Conservation (phyloP, 2,329 filamentous ascomycete genomes). For the Dactylellina haptotyla region DNA sequence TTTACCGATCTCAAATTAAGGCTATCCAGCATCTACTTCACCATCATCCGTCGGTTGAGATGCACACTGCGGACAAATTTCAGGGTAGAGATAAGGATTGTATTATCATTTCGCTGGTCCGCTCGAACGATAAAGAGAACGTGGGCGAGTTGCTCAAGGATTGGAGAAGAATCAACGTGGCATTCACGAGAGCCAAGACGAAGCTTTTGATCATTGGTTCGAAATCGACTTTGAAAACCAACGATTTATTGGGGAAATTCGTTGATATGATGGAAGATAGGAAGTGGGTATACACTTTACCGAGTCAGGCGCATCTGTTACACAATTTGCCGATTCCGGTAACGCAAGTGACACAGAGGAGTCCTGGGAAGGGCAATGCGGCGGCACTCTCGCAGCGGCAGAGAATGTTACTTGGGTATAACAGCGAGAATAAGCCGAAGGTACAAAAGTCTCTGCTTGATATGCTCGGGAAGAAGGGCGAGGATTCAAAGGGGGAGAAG, state of each 20-base stretch:
- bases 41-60: slow-evolving; percentile 75
- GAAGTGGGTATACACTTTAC: slow-evolving; percentile 82
- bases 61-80: slow-evolving; percentile 97
- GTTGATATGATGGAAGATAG: slow-evolving; percentile 79
- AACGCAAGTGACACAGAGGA: slow-evolving; percentile 65
- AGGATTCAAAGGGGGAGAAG: too few species aligned
- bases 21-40: slow-evolving; percentile 78
- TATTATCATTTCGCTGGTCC: slow-evolving; percentile 84
- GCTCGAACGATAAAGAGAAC: slow-evolving; percentile 80
- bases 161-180: slow-evolving; percentile 93
- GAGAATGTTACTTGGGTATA: slow-evolving; percentile 56
- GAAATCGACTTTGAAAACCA: slow-evolving; percentile 74
- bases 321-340: slow-evolving; percentile 65
- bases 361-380: slow-evolving; percentile 51
- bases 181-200: slow-evolving; percentile 89
- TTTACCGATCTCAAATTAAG: slow-evolving; percentile 87
- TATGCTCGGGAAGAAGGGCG: slow-evolving; percentile 53
- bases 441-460: slow-evolving; percentile 51
- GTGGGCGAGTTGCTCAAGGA: slow-evolving; percentile 94
- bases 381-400: slow-evolving; percentile 55
- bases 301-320: slow-evolving; percentile 74
- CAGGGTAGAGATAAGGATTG: slow-evolving; percentile 96
- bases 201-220: slow-evolving; percentile 92
- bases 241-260: slow-evolving; percentile 81
- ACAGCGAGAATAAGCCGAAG: slow-evolving; percentile 55